Conservation (phyloP, 345 rosid species). For the Eucalyptus coolabah region DNA sequence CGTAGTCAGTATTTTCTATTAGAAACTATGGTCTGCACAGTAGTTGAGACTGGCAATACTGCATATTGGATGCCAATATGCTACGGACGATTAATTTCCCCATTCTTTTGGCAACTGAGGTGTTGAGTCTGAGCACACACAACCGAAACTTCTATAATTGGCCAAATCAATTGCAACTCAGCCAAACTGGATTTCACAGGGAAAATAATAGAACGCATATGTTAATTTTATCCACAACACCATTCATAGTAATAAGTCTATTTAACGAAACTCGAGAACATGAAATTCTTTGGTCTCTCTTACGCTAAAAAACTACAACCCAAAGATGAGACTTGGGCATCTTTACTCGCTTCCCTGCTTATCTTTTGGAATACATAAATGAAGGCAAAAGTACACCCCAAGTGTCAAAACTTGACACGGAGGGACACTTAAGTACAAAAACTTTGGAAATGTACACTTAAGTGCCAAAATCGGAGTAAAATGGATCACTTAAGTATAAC, state of each 20-base stretch:
- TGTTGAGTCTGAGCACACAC: neutral
- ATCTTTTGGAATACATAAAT: no score
- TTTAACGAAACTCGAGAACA: neutral
- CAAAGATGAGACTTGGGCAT: no score
- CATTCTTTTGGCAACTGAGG: neutral
- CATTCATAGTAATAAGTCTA: neutral
- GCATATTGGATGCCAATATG: neutral
- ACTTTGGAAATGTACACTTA: no score
- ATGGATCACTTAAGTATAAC: no score
- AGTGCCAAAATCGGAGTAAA: no score
- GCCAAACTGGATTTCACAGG: neutral
- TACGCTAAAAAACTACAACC: no score
- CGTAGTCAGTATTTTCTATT: neutral
- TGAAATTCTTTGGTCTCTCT: neutral
- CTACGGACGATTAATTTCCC: neutral
- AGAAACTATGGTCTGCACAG: neutral
- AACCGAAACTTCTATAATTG: neutral
- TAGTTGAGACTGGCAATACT: neutral
- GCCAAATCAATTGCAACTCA: neutral
- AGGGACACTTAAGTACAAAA: no score
- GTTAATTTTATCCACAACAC: neutral
- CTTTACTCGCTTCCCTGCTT: no score
- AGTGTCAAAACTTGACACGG: no score
- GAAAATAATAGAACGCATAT: neutral
- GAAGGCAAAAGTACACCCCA: no score